A percentile compares a stretch with the other conserved stretches of the same genome.
Conservation (phyloP, 345 rosid species). For the Moringa oleifera region DNA sequence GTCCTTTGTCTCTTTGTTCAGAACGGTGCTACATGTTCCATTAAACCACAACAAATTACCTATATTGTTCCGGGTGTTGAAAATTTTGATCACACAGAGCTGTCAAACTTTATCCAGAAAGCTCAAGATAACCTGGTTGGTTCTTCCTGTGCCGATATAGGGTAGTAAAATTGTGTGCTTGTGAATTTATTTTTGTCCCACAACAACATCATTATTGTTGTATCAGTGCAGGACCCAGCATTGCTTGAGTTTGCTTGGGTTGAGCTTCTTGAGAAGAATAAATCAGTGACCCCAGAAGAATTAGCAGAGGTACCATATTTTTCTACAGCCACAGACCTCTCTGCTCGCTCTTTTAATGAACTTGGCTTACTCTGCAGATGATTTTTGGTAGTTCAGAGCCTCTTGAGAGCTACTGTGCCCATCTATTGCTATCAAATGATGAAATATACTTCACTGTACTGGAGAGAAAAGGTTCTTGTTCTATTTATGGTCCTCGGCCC, state of each 20-base stretch:
- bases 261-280: slow-evolving; percentile 87
- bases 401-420: slow-evolving; percentile 89
- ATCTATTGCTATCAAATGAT: slow-evolving; percentile 81
- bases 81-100: slow-evolving; percentile 59
- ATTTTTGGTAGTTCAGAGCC: slow-evolving; percentile 77
- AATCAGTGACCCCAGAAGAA: slow-evolving; percentile 75
- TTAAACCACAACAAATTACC: slow-evolving; percentile 86
- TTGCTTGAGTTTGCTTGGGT: slow-evolving; percentile 93
- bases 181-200: slow-evolving; percentile 2
- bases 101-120: slow-evolving; percentile 55
- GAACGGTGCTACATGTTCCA: slow-evolving; percentile 75
- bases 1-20: slow-evolving; percentile 23
- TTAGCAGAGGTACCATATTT: slow-evolving; percentile 71
- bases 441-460: slow-evolving; percentile 65
- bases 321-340: slow-evolving; percentile 6
- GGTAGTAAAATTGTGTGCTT: not conserved
- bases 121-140: slow-evolving; percentile 79
- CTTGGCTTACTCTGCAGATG: slow-evolving; percentile 51
- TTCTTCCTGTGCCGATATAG: slow-evolving; percentile 15
- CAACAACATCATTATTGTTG: slow-evolving; percentile 5
- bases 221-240: slow-evolving; percentile 59
- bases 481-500: slow-evolving; percentile 72
- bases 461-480: slow-evolving; percentile 64
- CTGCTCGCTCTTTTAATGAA: slow-evolving; percentile 25
- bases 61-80: slow-evolving; percentile 76